A percentile compares a stretch with the other conserved stretches of the same genome.
Evolutionary conservation across 371 early-diverging fungal species (phyloP).

Genomic region (Mucor saturninus): DNA sequence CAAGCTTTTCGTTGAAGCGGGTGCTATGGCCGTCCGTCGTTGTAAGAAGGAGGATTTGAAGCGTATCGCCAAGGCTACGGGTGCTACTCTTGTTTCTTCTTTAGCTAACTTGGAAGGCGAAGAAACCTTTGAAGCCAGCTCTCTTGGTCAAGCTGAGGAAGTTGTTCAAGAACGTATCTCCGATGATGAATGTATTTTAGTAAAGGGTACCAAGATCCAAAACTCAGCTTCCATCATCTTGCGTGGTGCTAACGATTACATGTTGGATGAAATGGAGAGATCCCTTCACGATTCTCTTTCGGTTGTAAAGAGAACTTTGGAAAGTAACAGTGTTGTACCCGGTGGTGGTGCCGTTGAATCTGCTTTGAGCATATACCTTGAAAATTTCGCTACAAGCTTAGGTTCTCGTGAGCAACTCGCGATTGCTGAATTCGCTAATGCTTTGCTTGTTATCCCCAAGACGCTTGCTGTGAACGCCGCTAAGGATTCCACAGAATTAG

Average conservation of each 20-base stretch:
- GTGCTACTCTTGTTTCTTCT: conserved; percentile 95
- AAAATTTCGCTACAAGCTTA: conserved; percentile 94
- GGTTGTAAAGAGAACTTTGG: conserved; percentile 98
- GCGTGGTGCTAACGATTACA: conserved; percentile 99
- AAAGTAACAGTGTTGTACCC: conserved; percentile 97
- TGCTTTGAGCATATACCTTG: conserved; percentile 97
- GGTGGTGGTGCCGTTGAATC: conserved; percentile 99
- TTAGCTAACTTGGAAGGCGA: conserved; percentile 98
- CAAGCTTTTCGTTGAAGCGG: conserved; percentile 97
- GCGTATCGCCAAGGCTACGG: conserved; percentile 97
- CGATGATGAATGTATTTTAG: conserved; percentile 97
- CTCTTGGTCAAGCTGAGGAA: conserved; percentile 95
- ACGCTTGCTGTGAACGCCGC: conserved; percentile 99
- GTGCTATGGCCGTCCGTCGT: conserved; percentile 92
- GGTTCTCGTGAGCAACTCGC: conserved; percentile 94
- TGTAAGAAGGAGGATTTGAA: conserved; percentile 98
- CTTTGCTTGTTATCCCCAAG: conserved; percentile 97
- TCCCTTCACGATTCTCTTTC: conserved; percentile 98
- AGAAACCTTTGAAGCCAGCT: conserved; percentile 92
- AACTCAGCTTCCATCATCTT: conserved; percentile 93
- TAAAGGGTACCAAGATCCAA: conserved; percentile 95
- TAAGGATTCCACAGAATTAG: conserved; percentile 96
- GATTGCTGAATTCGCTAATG: conserved; percentile 98
- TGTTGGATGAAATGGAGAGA: conserved; percentile 99
- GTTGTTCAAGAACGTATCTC: conserved; percentile 97